Evolutionary conservation across 768 basidiomycete genomes (phyloP), one percentile per base, ranked within the genome.

Genomic region (Lactarius indigo): DNA sequence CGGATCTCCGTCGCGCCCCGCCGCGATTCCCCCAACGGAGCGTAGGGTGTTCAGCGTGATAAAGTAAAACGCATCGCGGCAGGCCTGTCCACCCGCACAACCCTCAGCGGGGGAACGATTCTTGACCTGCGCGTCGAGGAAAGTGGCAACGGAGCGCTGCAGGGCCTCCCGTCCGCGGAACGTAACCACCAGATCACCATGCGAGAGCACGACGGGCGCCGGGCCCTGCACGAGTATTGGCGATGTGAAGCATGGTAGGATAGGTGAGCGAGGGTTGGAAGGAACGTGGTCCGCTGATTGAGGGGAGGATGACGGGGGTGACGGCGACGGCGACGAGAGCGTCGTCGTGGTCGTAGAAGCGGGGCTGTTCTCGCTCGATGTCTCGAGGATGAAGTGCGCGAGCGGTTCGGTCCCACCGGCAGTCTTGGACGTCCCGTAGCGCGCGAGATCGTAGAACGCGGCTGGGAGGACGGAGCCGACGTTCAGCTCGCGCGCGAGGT

Each of bases 1-100:
- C 60, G 88, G 87, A 72, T 92, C 90, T 3, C 86, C 89, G 71
- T 91, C 89, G 30, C 90, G 81, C 57, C 90, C 90, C 63, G 80
- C 81, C 1, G 89, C 84, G 64, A 91, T 86, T 0, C 90, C 90
- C 0, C 87, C 86, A 54, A 91, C 83, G 26, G 86, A 83, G 64
- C 90, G 85, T 50, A 91, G 76, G 35, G 88, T 78, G 74, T 91
- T 90, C 64, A 91, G 82, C 79, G 84, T 84, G 77, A 92, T 85
- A 74, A 86, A 89, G 76, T 90, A 88, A 76, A 89, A 89, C 17
- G 89, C 87, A 60, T 90, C 87, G 64, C 78, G 77, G 75, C 90
- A 92, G n/a, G 72, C 68, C 66, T 72, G 76, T 7, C 73, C 74
- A 63, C 65, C 66, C 60, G 77, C 79, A 60, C 89, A 91, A 13